Evolutionary conservation across 78 protist genomes (phyloP).

Genomic region (Dictyostelium discoideum): DNA sequence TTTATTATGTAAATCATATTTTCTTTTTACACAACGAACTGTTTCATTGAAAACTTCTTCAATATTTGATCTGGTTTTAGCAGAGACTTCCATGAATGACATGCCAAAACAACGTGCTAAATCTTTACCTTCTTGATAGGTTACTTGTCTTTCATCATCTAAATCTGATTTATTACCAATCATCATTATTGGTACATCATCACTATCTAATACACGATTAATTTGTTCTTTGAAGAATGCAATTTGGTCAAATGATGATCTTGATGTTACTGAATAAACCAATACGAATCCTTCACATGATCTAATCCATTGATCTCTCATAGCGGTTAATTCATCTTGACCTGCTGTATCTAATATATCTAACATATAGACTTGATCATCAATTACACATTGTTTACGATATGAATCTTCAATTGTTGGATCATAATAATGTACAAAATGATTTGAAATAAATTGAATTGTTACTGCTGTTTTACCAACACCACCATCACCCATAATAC

Average conservation of each 20-base stretch:
- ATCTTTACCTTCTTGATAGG: constrained; percentile 87
- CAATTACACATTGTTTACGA: constrained; percentile 92
- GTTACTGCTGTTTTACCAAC: constrained; percentile 30
- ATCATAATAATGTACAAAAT: constrained; percentile 91
- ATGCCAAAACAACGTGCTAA: constrained; percentile 75
- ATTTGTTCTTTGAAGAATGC: constrained; percentile 87
- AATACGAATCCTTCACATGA: constrained; percentile 99
- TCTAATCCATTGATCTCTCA: constrained; percentile 94
- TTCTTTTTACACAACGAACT: constrained; percentile 46
- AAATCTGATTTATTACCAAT: constrained; percentile 99
- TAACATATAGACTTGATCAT: constrained; percentile 64
- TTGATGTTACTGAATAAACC: constrained; percentile 97
- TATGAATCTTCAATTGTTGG: constrained; percentile 98
- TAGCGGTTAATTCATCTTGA: constrained; percentile 98
- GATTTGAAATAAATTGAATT: constrained; percentile 36
- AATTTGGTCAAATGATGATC: constrained; percentile 94
- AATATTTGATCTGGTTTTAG: constrained; percentile 87
- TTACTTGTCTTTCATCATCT: constrained; percentile 69
- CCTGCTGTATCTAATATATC: constrained; percentile 94
- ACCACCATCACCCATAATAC: constrained; percentile 35
- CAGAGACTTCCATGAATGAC: constrained; percentile 88
- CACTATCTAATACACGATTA: constrained; percentile 92
- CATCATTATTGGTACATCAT: constrained; percentile 95
- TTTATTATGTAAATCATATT: neutral
- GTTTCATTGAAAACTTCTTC: constrained; percentile 82